Base-by-base conservation (phyloP, 306 rosid genomes). In the Luffa acutangula region DNA sequence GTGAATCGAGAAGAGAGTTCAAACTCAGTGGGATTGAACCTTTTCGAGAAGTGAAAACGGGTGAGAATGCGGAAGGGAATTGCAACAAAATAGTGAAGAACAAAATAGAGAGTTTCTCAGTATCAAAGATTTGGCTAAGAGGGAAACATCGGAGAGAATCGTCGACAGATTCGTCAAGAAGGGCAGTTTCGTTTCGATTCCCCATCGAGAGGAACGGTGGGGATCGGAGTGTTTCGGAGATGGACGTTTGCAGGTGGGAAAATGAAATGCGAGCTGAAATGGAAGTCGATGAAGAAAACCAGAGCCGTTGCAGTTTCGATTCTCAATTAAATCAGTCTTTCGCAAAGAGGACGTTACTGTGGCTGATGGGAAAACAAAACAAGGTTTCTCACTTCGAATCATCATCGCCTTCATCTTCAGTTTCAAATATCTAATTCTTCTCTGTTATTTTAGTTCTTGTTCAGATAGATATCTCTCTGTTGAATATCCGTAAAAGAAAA, bases 361-460 rank as follows among this genome's bases (percentile, higher is more conserved):
- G 98, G 99, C 94, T 96, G 1, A 85, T 88, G 46, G 98, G 98
- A 77, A 91, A 82, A 86, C 97, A 90, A 85, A 93, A 88, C 79
- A 96, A 93, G 91, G 97, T 93, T 83, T 90, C 91, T 81, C 92
- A 95, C 71, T 93, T 77, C 4, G 70, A 75, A 33, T 52, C 78
- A 7, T 52, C 78, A 7, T 51, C 77, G 1, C 20, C 77, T 73
- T 49, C 96, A 17, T 85, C 89, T 43, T 84, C 81, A 42, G 78
- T 79, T 86, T 90, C 97, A 77, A 87, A 78, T 79, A 5, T 81
- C 41, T 81, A 37, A 75, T 52, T 45, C 12, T 74, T 46, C 14
- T 12, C 25, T 37, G 25, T 70, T 7, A 7, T 7, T 39, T 39
- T 58, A 52, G 4, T 51, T 39, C 25, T 15, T 17, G 20, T 54